Conservation (phyloP, 2,329 filamentous ascomycete species). For the Sphaceloma murrayae region DNA sequence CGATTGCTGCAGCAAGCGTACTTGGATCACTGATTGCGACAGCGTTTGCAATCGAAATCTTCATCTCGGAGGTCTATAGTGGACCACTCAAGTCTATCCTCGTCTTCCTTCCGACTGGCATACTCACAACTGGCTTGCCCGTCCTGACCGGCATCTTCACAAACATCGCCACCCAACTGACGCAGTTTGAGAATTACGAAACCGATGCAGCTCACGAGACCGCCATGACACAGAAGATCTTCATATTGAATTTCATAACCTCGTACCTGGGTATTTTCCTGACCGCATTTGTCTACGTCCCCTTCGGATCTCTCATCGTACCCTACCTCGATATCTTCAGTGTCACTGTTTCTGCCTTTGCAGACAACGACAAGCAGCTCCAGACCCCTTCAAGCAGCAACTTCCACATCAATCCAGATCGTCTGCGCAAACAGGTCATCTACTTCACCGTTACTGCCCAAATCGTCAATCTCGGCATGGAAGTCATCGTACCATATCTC, state of each 20-base stretch:
- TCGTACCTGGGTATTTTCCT: slow-evolving; percentile 88
- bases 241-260: slow-evolving; percentile 92
- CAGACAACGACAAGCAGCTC: slow-evolving; percentile 63
- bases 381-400: slow-evolving; percentile 42
- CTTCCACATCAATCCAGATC: slow-evolving; percentile 73
- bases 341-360: slow-evolving; percentile 62
- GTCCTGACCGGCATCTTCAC: slow-evolving; percentile 68
- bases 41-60: slow-evolving; percentile 89
- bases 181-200: slow-evolving; percentile 82
- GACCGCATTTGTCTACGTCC: slow-evolving; percentile 88
- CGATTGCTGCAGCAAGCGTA: slow-evolving; percentile 58
- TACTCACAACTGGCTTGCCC: slow-evolving; percentile 74
- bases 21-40: slow-evolving; percentile 74
- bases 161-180: slow-evolving; percentile 64
- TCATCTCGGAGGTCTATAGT: slow-evolving; percentile 86
- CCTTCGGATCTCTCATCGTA: slow-evolving; percentile 73
- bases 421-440: slow-evolving; percentile 83
- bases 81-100: slow-evolving; percentile 80
- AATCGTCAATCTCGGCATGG: slow-evolving; percentile 75
- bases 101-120: slow-evolving; percentile 77
- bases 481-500: slow-evolving; percentile 73
- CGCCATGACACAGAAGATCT: slow-evolving; percentile 83
- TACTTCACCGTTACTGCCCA: slow-evolving; percentile 94
- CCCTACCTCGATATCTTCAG: slow-evolving; percentile 80
- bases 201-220: slow-evolving; percentile 75